Conservation (phyloP, 2,329 filamentous ascomycete species). For the Colletotrichum salicis region DNA sequence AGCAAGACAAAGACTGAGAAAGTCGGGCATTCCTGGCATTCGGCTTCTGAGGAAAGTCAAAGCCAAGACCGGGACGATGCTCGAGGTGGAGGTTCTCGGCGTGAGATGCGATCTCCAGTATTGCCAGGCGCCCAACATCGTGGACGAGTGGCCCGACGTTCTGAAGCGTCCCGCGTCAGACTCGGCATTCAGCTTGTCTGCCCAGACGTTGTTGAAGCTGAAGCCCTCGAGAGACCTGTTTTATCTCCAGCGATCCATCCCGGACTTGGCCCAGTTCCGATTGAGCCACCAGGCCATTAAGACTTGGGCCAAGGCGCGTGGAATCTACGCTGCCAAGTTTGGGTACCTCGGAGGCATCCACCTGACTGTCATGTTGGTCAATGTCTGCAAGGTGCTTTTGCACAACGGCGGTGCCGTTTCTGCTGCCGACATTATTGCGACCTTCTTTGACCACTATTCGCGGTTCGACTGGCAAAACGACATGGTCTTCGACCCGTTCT, state of each 20-base stretch:
- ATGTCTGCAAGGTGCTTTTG: conserved; percentile 66
- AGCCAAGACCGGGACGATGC: conserved; percentile 69
- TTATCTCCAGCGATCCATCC: conserved; percentile 69
- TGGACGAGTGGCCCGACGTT: conserved; percentile 55
- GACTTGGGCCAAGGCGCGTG: conserved; percentile 69
- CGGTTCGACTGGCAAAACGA: conserved; percentile 67
- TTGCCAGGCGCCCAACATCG: conserved; percentile 55
- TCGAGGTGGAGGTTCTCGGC: conserved; percentile 68
- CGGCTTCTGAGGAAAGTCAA: conserved; percentile 67
- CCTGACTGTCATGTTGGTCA: conserved; percentile 69
- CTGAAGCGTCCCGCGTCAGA: conserved; percentile 61
- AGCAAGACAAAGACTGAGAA: conserved; percentile 64
- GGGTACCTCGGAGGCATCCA: conserved; percentile 74
- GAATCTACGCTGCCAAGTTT: conserved; percentile 73
- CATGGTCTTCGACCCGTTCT: conserved; percentile 69
- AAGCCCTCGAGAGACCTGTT: conserved; percentile 72
- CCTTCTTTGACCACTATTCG: conserved; percentile 74
- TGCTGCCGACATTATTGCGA: conserved; percentile 62
- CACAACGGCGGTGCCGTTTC: conserved; percentile 49
- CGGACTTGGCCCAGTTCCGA: conserved; percentile 67
- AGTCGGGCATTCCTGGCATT: conserved; percentile 54
- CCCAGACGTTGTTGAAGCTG: conserved; percentile 68
- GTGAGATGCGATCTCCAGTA: conserved; percentile 75
- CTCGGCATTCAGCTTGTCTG: conserved; percentile 64
- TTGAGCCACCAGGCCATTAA: conserved; percentile 69